Base-by-base conservation (phyloP, 345 rosid genomes). In the Heritiera littoralis region DNA sequence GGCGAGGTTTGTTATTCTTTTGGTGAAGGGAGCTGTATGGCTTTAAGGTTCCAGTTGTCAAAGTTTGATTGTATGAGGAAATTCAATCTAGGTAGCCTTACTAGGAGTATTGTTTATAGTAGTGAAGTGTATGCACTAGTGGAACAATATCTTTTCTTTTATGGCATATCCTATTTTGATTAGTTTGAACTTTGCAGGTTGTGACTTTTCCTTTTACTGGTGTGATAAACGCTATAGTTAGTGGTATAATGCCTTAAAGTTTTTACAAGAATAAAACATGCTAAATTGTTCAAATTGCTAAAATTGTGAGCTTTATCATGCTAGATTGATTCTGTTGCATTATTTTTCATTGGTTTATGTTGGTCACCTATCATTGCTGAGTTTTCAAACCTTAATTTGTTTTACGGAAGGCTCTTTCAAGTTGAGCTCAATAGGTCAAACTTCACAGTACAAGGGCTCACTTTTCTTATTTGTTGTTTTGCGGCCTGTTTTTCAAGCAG, bases 401-500 rank as follows among this genome's bases (percentile, higher is more conserved):
- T 52, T 56, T 2, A 56, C 9, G 35, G 18, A 48, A 13, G 75
- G 20, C 49, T 45, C 30, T 38, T 51, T 43, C 35, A 52, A 13
- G 69, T 68, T 78, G 73, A 66, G 6, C 28, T 59, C 55, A 7
- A 14, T 23, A 23, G 28, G 48, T 52, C 30, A 54, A 58, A 65
- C 73, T 55, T 70, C 32, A 45, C 9, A n/a, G 28, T 66, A 8
- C 46, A n/a, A 58, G 2, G 45, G 17, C 71, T 69, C 56, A 77
- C 49, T 77, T 51, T 72, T 77, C 20, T 9, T 49, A 4, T 71
- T 66, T 84, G 69, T 75, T 59, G 55, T 82, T 72, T 35, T 86
- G 85, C 88, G 89, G 92, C 77, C 91, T 88, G 56, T 91, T 91
- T 74, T 89, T 89, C 80, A 90, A 88, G 86, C 94, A 89, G 76